Evolutionary conservation across 139 green algal genomes (phyloP).

Genomic region (Chlamydomonas incerta): DNA sequence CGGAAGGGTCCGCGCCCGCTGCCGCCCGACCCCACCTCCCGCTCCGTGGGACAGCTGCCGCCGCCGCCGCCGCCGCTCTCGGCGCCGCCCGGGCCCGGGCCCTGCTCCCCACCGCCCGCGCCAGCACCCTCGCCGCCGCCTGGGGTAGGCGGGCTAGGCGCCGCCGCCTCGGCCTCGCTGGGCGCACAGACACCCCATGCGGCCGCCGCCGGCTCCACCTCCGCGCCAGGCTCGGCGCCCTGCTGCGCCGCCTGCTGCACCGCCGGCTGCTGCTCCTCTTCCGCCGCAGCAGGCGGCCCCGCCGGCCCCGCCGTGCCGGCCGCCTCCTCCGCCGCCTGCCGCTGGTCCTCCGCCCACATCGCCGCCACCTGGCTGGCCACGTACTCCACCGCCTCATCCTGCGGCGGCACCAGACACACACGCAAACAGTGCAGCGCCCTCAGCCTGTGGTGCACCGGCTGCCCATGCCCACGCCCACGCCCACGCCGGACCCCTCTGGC

Average conservation of each 20-base stretch:
- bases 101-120: not conserved
- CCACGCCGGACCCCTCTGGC: too few species aligned
- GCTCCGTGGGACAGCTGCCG: not conserved
- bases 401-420: not conserved
- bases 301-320: not conserved
- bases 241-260: not conserved
- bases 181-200: not conserved
- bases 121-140: not conserved
- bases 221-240: not conserved
- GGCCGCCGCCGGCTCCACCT: not conserved
- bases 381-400: slow-evolving; percentile 59
- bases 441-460: too few species aligned
- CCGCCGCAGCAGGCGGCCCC: not conserved
- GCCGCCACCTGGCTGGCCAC: slow-evolving; percentile 66
- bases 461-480: too few species aligned
- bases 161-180: not conserved
- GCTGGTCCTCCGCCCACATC: slow-evolving; percentile 46
- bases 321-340: not conserved
- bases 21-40: not conserved
- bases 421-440: too few species aligned
- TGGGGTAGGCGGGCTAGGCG: not conserved
- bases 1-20: slow-evolving; percentile 20
- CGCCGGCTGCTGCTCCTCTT: not conserved
- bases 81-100: not conserved
- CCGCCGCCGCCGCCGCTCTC: not conserved